These are phyloP conservation scores for Candida tunisiensis DNA, from an alignment of 1,139 yeast genomes.

Conservation along the genomic window DNA sequence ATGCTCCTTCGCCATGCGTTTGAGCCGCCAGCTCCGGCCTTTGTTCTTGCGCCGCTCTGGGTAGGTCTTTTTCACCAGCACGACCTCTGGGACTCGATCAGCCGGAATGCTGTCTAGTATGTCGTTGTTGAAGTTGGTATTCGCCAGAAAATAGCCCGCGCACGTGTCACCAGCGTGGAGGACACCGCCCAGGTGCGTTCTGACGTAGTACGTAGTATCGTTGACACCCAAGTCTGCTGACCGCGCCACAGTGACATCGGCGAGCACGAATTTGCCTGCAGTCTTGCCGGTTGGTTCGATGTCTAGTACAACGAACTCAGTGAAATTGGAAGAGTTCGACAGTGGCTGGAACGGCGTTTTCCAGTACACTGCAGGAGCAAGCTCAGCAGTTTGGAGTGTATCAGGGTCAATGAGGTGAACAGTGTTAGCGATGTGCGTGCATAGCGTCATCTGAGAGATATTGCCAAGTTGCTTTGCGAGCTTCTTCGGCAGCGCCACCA, in stretches of 20 bases:
- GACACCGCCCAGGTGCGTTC: slow-evolving; percentile 86
- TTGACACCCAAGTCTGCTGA: slow-evolving; percentile 74
- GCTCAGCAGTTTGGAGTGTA: slow-evolving; percentile 67
- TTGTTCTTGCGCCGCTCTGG: slow-evolving; percentile 64
- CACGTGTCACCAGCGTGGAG: slow-evolving; percentile 94
- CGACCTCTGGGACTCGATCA: slow-evolving; percentile 68
- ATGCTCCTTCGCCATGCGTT: slow-evolving; percentile 96
- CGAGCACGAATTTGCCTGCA: slow-evolving; percentile 68
- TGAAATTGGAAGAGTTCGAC: slow-evolving; percentile 58
- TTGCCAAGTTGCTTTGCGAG: slow-evolving; percentile 77
- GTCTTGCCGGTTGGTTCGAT: slow-evolving; percentile 85
- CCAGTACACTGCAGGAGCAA: slow-evolving; percentile 70
- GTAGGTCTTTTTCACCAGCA: slow-evolving; percentile 82
- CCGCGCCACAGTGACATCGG: slow-evolving; percentile 82
- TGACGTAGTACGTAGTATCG: slow-evolving; percentile 62
- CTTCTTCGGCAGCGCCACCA: slow-evolving; percentile 75
- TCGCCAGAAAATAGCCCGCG: slow-evolving; percentile 72
- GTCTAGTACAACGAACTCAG: slow-evolving; percentile 85
- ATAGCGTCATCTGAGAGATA: slow-evolving; percentile 67
- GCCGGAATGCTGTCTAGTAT: slow-evolving; percentile 60
- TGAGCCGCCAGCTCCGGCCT: slow-evolving; percentile 87
- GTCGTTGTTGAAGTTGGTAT: slow-evolving; percentile 75
- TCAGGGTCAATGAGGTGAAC: slow-evolving; percentile 76
- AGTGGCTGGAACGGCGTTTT: slow-evolving; percentile 69
- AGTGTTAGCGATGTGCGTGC: slow-evolving; percentile 68